phyloP scores from a whole-genome alignment of 2,329 filamentous ascomycete species.

The Penicillium sp. region DNA sequence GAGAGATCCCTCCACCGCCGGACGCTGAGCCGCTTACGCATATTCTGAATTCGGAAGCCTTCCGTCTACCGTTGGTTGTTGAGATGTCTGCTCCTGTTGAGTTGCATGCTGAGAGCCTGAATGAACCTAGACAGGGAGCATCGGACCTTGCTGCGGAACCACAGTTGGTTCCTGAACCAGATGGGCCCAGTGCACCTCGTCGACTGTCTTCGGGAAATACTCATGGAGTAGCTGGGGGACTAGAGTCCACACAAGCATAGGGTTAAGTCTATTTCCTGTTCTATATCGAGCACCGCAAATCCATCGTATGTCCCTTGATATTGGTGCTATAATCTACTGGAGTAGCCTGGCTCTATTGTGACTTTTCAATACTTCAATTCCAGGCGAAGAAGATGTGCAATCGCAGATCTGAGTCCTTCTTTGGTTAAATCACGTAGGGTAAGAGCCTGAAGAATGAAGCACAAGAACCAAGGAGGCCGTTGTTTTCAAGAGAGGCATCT shows the following conservation, averaged over 20 bases:
- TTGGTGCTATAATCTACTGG: too few relatives aligned
- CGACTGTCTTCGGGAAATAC: background rate
- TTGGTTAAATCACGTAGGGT: too few relatives aligned
- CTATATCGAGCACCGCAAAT: background rate
- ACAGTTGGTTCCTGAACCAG: background rate
- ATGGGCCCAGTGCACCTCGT: background rate
- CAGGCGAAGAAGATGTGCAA: too few relatives aligned
- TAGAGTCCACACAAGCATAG: background rate
- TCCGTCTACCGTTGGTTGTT: background rate
- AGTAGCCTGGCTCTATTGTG: too few relatives aligned
- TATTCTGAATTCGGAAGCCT: slow-evolving; percentile 63
- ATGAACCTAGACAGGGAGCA: background rate
- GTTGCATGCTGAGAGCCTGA: background rate
- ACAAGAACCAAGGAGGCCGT: too few relatives aligned
- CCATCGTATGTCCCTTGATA: background rate
- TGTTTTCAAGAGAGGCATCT: too few relatives aligned
- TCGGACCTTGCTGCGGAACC: background rate
- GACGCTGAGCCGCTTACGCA: slow-evolving; percentile 76
- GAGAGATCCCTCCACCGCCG: slow-evolving; percentile 69
- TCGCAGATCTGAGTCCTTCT: too few relatives aligned
- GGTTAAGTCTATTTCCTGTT: background rate
- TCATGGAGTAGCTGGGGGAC: background rate
- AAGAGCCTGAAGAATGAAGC: too few relatives aligned
- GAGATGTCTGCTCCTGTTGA: background rate
- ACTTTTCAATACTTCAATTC: too few relatives aligned